phyloP scores from a whole-genome alignment of 768 basidiomycete genomes.

The Termitomyces sp. region DNA sequence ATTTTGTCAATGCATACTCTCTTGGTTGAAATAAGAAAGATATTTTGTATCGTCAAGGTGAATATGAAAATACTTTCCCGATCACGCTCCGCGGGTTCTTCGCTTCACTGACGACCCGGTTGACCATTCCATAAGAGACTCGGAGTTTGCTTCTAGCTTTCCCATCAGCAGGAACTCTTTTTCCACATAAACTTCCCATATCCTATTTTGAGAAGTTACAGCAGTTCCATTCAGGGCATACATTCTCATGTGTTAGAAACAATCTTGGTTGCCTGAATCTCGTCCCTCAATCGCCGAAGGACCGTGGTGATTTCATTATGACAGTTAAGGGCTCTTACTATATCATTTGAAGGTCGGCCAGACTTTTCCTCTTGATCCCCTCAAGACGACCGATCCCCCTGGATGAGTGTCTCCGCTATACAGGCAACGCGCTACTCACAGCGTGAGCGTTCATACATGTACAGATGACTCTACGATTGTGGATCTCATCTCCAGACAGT shows the following conservation, averaged over 20 bases:
- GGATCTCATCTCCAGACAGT: slow-evolving; percentile 26
- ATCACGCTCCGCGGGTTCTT: neutral
- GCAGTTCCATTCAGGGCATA: neutral
- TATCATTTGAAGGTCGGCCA: neutral
- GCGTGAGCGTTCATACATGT: slow-evolving; percentile 27
- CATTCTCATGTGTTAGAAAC: neutral
- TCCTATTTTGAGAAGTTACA: neutral
- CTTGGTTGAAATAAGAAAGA: neutral
- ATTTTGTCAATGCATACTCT: neutral
- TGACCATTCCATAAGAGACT: neutral
- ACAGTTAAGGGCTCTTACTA: neutral
- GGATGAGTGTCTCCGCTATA: slow-evolving; percentile 18
- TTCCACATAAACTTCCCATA: neutral
- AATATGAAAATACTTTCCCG: neutral
- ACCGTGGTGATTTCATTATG: neutral
- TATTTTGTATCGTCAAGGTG: no score
- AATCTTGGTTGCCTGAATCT: neutral
- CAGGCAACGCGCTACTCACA: slow-evolving; percentile 37
- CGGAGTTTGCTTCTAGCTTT: neutral
- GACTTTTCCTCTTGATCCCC: neutral
- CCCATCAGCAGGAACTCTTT: neutral
- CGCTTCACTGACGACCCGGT: neutral
- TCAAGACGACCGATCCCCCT: neutral
- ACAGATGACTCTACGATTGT: neutral
- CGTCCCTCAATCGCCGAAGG: neutral